Evolutionary conservation across 2,329 filamentous ascomycete genomes (phyloP), one percentile per base, ranked within the genome.

Genomic region (Fusarium cyanostomum): DNA sequence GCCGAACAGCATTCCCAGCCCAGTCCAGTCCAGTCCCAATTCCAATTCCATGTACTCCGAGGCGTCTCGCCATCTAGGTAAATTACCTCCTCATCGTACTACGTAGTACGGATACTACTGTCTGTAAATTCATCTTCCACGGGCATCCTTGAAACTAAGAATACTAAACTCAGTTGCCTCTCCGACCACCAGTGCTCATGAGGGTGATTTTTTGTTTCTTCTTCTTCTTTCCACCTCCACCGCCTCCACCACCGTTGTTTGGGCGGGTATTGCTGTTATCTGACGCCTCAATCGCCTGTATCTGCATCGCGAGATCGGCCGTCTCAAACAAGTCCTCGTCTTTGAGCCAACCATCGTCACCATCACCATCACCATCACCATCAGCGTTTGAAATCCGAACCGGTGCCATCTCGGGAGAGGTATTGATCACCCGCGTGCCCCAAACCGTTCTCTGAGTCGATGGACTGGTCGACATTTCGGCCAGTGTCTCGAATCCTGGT

Each of bases 341-440:
- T 68, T 91, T 89, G 13, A 94, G 80, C 94, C 94, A 97, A 1
- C 94, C 94, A 73, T 97, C 94, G 61, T 93, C 87, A 21, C 21
- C 21, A 21, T 6, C 21, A 21, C 21, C 21, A 61, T 93, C 87
- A 21, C 21, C 21, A 21, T 6, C 21, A 21, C 21, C 21, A 61
- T 93, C 87, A 9, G 50, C 54, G 50, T 59, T 57, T 74, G 69
- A 35, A 44, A 35, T 42, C 33, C 37, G 66, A 12, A 55, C 64
- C 31, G 82, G 73, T 26, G 76, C 76, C 26, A 87, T 70, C 10
- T 85, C 83, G 2, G 88, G 86, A 4, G 86, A 88, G 1, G 78
- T 79, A 0, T 87, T 80, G 3, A 96, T 79, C 0, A 85, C 87
- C 4, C 86, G 83, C 1, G 94, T 98, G n/a, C 94, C 94, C 94